Percentiles rank a stretch among this genome's conserved stretches.
Evolutionary conservation across 1,284 basidiomycete species (phyloP).

Genomic region (Heimioporus retisporus): DNA sequence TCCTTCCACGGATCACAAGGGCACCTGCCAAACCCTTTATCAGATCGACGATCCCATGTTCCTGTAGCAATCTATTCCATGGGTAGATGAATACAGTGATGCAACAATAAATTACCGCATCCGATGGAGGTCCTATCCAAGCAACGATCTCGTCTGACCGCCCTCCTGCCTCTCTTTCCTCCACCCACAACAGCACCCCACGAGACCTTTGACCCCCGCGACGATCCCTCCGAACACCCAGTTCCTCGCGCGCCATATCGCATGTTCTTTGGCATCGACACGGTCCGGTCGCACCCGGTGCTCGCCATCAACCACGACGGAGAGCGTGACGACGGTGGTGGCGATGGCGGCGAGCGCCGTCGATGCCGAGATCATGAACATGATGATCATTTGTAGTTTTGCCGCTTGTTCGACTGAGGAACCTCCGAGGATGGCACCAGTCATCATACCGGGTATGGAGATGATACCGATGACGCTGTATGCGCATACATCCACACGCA

Average conservation of each 20-base stretch:
- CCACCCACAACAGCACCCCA: constrained; percentile 22
- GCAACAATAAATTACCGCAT: constrained; percentile 15
- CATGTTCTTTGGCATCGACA: constrained; percentile 62
- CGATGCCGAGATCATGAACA: constrained; percentile 90
- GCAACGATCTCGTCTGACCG: constrained; percentile 14
- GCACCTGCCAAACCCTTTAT: too few relatives aligned
- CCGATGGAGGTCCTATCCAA: constrained; percentile 20
- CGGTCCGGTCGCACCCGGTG: constrained; percentile 80
- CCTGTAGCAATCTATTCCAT: too few relatives aligned
- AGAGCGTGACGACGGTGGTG: constrained; percentile 68
- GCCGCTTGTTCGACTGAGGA: constrained; percentile 87
- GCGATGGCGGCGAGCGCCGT: constrained; percentile 76
- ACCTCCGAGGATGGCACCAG: constrained; percentile 88
- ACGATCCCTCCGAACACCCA: constrained; percentile 32
- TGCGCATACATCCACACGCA: background rate
- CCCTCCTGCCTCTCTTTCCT: background rate
- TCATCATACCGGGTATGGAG: constrained; percentile 85
- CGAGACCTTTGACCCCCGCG: constrained; percentile 15
- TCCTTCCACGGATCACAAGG: too few relatives aligned
- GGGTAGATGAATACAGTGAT: constrained; percentile 8
- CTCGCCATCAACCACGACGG: constrained; percentile 71
- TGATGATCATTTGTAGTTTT: constrained; percentile 89
- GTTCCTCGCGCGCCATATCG: constrained; percentile 57
- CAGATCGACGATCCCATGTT: too few relatives aligned
- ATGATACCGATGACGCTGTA: constrained; percentile 84